Evolutionary conservation across 1,284 basidiomycete species (phyloP), one percentile per base, ranked within the genome.

Genomic region (Cutaneotrichosporon cutaneum): DNA sequence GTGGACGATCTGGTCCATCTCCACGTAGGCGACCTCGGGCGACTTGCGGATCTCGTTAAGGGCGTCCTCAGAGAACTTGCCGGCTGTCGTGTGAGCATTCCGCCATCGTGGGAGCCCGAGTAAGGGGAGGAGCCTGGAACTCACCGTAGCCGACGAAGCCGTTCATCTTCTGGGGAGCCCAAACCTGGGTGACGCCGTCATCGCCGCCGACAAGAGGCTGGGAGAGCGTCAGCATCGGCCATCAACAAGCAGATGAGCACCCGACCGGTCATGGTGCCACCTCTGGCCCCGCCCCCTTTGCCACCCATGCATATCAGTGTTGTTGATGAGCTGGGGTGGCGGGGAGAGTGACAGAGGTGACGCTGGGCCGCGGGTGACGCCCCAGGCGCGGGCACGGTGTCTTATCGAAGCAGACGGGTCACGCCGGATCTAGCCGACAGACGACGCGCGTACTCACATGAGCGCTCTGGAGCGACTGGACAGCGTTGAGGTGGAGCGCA

Each of bases 11-110:
- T 95, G 92, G 82, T 99, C 96, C 65, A 83, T 85, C 83, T 99
- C 96, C 64, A 99, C 84, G 75, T 90, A 95, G 33, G 88, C 90
- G 55, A 99, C 94, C 78, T 95, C 94, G 21, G 94, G 94, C 82
- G 90, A 85, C 54, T 84, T 80, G 59, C 95, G 86, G 76, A 99
- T 89, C 72, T 86, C 85, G 58, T 92, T 85, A 65, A 99, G 78
- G 45, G 90, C 88, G 55, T 82, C 80, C 48, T 85, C 80, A 39
- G 88, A 85, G 83, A 99, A 97, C 72, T 82, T 83, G 59, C 94
- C 95, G 52, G 94, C 85, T 82, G 54, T 18, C 18, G 53, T 32
- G 32, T 64, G 24, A 52, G 61, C 50, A 14, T 58, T 45, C 39
- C 39, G 16, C 26, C 21, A 22, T 6, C 52, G 32, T 18, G 45